Percentiles rank a stretch among this genome's conserved stretches.
Conservation (phyloP, 371 early-diverging fungal species). For the Lichtheimia hyalospora region DNA sequence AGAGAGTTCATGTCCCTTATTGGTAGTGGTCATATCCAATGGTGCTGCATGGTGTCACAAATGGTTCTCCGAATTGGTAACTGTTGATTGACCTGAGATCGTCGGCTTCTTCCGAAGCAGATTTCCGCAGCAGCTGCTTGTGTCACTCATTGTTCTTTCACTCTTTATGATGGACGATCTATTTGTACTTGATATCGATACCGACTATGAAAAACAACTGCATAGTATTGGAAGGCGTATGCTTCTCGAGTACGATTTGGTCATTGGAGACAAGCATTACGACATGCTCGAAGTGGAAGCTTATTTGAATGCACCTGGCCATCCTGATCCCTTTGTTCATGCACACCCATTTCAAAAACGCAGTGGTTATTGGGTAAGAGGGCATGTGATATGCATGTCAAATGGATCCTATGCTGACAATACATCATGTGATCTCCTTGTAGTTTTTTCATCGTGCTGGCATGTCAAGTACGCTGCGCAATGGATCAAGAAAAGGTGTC, state of each 20-base stretch:
- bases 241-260: constrained; percentile 12
- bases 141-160: no score
- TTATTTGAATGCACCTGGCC: constrained; percentile 18
- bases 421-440: not conserved
- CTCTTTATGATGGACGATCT: no score
- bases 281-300: constrained; percentile 26
- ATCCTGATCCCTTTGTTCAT: constrained; percentile 26
- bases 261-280: constrained; percentile 15
- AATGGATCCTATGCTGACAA: not conserved
- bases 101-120: no score
- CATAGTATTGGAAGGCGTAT: constrained; percentile 1
- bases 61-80: no score
- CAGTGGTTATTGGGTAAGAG: constrained; percentile 19
- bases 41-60: no score
- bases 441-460: constrained; percentile 41
- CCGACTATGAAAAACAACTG: not conserved
- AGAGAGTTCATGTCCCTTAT: no score
- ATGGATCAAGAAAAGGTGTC: constrained; percentile 49
- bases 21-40: no score
- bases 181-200: no score
- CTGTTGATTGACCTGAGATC: no score
- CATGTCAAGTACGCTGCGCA: constrained; percentile 33
- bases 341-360: constrained; percentile 22
- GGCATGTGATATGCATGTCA: not conserved
- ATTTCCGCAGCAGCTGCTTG: no score